phyloP scores from a whole-genome alignment of 352 stramenopile genomes.

The Globisporangium polare region DNA sequence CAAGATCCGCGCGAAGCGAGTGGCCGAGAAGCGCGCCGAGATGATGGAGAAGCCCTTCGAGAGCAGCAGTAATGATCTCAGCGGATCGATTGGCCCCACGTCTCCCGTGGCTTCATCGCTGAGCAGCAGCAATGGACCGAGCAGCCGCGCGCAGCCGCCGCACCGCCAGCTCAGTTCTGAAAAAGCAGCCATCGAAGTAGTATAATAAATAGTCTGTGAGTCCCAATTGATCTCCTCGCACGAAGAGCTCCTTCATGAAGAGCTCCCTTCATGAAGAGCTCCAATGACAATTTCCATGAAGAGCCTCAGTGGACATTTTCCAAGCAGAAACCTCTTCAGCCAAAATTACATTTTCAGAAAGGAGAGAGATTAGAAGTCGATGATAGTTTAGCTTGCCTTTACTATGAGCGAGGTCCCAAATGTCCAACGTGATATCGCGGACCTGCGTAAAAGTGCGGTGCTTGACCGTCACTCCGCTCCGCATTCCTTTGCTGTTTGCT shows the following conservation, averaged over 20 bases:
- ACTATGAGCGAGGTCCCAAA: background rate
- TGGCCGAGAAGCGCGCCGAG: conserved; percentile 70
- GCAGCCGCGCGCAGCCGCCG: background rate
- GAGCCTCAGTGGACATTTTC: background rate
- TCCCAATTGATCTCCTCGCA: background rate
- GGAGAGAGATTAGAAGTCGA: background rate
- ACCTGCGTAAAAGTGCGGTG: background rate
- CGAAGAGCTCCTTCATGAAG: background rate
- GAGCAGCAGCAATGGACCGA: conserved; percentile 6
- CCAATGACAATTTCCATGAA: background rate
- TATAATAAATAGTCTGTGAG: background rate
- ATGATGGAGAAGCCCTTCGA: conserved; percentile 32
- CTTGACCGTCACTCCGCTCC: background rate
- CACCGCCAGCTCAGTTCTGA: conserved; percentile 3
- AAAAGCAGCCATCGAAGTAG: conserved; percentile 14
- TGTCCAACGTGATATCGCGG: background rate
- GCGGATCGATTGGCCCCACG: background rate
- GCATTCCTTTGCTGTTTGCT: background rate
- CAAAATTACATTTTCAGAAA: background rate
- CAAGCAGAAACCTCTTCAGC: background rate
- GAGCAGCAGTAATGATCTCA: background rate
- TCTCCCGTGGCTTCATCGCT: background rate
- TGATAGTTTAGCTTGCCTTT: background rate
- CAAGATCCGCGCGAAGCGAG: conserved; percentile 77
- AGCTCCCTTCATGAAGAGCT: background rate